phyloP scores from a whole-genome alignment of 176 grass and related monocot genomes.

The Oryza coarctata region DNA sequence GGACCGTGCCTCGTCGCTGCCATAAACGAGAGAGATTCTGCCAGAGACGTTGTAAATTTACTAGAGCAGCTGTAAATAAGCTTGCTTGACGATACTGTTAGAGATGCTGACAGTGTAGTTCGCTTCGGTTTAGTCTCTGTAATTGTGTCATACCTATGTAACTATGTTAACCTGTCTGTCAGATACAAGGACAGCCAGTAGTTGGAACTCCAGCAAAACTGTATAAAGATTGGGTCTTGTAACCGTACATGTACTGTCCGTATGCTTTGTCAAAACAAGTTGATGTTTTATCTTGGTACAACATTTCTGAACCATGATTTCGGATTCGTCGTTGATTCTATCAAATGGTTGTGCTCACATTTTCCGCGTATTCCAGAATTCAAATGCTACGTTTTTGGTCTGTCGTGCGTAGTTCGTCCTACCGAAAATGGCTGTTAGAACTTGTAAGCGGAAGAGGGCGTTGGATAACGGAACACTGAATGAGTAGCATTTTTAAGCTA shows the following conservation, averaged over 20 bases:
- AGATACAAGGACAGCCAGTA: neutral
- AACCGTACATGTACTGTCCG: neutral
- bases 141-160: conserved; percentile 9
- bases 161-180: neutral
- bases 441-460: neutral
- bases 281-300: neutral
- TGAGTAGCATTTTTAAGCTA: neutral
- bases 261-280: neutral
- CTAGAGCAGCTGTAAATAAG: conserved; percentile 71
- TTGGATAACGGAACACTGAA: no score
- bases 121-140: neutral
- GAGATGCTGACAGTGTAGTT: conserved; percentile 29
- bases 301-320: neutral
- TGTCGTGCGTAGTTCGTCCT: neutral
- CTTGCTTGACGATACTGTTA: conserved; percentile 27
- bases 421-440: neutral
- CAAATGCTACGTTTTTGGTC: neutral
- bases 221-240: neutral
- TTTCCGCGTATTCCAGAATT: neutral
- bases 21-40: conserved; percentile 1
- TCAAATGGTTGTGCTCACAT: neutral
- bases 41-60: conserved; percentile 39
- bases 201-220: neutral
- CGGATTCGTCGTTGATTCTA: neutral
- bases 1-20: neutral